Base-by-base conservation (phyloP, 192 early-diverging fungal genomes). In the Podochytrium sp. region DNA sequence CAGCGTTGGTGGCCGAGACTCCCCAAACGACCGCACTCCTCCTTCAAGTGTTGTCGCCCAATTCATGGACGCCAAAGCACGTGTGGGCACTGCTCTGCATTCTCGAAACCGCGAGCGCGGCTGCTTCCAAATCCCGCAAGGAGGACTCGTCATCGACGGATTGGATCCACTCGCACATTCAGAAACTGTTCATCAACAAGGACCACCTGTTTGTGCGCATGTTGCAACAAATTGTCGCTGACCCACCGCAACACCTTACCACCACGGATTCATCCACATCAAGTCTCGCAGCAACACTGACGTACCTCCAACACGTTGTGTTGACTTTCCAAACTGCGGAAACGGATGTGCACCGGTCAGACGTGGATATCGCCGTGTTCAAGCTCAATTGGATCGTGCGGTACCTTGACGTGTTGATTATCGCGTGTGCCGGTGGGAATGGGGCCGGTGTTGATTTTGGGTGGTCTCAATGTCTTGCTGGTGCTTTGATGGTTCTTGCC, bases 391-490 rank as follows among this genome's bases (percentile, higher is more conserved):
- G 65, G 65, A 50, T 66, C 20, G 65, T 66, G 1, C 20, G 43
- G 10, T 66, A 66, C 33, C 43, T 66, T 2, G 65, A 66, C 30
- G 65, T 66, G 16, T 32, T 66, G 42, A 66, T 66, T 50, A 66
- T 66, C 30, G 65, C 65, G 10, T 66, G 65, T 51, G 41, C 65
- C 16, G 16, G 42, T 1, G 29, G 30, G 18, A 50, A 42, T 12
- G 65, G 65, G 2, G 43, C 14, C 1, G 43, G 5, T 23, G 49
- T 66, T 43, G 65, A 66, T 20, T 20, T 34, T 50, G 41, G 65
- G 12, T 51, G 41, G 41, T 12, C 32, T 6, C 10, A 27, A 40
- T 10, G 60, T 27, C 27, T 62, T 6, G 7, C 60, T 16, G 37
- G 37, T 18, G 33, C 14, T 30, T 40, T 62, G n/a, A 16, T 47